Conservation (phyloP, 2,329 filamentous ascomycete genomes). For the Arthrinium puccinioides region DNA sequence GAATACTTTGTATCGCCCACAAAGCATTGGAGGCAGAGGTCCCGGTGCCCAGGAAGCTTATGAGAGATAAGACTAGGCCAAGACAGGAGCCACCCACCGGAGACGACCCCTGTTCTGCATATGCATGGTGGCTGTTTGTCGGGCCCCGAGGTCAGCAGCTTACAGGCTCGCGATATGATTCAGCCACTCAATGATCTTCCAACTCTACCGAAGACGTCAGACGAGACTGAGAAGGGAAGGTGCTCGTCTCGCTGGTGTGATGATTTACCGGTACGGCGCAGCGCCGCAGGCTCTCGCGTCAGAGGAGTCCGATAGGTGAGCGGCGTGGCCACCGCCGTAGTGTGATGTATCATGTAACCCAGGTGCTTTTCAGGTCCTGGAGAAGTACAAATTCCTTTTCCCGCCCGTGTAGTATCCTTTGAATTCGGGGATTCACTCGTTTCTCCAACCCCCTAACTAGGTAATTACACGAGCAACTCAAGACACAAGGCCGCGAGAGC, state of each 20-base stretch:
- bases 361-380: background rate
- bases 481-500: background rate
- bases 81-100: background rate
- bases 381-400: background rate
- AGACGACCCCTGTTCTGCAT: background rate
- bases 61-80: slow-evolving; percentile 1
- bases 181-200: too few species aligned
- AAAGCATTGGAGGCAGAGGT: background rate
- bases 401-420: too few species aligned
- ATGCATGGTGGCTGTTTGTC: background rate
- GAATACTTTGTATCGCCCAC: background rate
- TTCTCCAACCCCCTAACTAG: background rate
- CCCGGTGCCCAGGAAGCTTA: slow-evolving; percentile 2
- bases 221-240: background rate
- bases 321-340: background rate
- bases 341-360: background rate
- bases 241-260: too few species aligned
- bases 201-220: too few species aligned
- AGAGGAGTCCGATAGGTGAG: too few species aligned
- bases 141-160: background rate
- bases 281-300: too few species aligned
- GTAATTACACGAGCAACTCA: background rate
- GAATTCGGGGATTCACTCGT: too few species aligned
- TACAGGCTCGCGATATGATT: too few species aligned
- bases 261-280: too few species aligned